Percentiles rank a stretch among this genome's conserved stretches.
phyloP scores from a whole-genome alignment of 768 basidiomycete genomes.

The Lentinula boryana region DNA sequence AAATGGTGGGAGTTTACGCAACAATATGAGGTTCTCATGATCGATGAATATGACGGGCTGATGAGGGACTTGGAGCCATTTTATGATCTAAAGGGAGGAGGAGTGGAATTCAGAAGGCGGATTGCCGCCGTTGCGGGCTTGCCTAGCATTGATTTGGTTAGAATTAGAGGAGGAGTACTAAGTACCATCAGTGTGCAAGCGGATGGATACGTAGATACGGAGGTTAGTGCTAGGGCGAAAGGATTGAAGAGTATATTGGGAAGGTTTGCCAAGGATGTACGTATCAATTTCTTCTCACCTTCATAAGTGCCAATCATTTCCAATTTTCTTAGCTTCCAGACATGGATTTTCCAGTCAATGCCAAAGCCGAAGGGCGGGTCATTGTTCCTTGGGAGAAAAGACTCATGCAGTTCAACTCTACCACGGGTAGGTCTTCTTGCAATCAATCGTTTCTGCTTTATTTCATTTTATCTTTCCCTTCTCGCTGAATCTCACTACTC shows the following conservation, averaged over 20 bases:
- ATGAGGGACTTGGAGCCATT: slow-evolving; percentile 79
- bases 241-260: slow-evolving; percentile 75
- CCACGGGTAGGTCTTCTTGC: no score
- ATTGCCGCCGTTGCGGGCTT: not conserved
- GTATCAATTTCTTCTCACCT: not conserved
- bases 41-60: slow-evolving; percentile 89
- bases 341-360: slow-evolving; percentile 93
- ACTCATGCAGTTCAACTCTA: no score
- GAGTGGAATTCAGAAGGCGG: not conserved
- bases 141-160: not conserved
- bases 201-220: slow-evolving; percentile 50
- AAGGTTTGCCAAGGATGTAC: slow-evolving; percentile 18
- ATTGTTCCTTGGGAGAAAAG: slow-evolving; percentile 84
- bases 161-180: not conserved
- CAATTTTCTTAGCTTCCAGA: slow-evolving; percentile 50
- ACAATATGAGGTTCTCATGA: slow-evolving; percentile 65
- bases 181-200: not conserved
- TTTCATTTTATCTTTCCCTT: no score
- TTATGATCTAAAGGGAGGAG: slow-evolving; percentile 60
- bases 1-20: slow-evolving; percentile 81
- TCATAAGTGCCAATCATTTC: not conserved
- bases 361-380: slow-evolving; percentile 89
- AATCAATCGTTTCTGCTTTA: no score
- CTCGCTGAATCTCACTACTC: no score
- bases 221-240: slow-evolving; percentile 70